Percentiles rank a stretch among this genome's conserved stretches.
Evolutionary conservation across 306 rosid species (phyloP).

Genomic region (Hippophae gyantsensis): DNA sequence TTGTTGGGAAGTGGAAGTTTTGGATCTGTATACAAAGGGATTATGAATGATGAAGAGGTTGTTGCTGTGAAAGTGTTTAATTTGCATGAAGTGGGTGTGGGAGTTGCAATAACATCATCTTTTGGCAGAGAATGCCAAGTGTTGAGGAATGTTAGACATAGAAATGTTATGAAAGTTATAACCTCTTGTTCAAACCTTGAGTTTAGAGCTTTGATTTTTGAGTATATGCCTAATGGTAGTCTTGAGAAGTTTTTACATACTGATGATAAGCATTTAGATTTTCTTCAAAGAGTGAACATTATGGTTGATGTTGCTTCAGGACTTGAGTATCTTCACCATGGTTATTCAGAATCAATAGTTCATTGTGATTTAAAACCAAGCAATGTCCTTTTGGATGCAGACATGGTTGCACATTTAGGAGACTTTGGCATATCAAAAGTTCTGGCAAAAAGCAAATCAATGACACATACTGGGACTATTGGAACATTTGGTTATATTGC

Average conservation of each 20-base stretch:
- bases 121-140: conserved; percentile 8
- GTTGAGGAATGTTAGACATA: conserved; percentile 6
- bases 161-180: conserved; percentile 17
- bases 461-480: conserved; percentile 17
- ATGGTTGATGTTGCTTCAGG: conserved; percentile 17
- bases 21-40: conserved; percentile 18
- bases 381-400: conserved; percentile 28
- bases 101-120: not conserved
- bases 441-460: conserved; percentile 18
- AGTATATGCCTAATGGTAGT: conserved; percentile 19
- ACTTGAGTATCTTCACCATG: conserved; percentile 36
- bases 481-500: conserved; percentile 34
- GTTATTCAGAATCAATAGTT: conserved; percentile 16
- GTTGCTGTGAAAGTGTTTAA: conserved; percentile 19
- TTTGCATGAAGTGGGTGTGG: not conserved
- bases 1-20: conserved; percentile 11
- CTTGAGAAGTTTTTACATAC: conserved; percentile 10
- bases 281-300: conserved; percentile 6
- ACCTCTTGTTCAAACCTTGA: not conserved
- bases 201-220: conserved; percentile 11
- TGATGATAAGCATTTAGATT: not conserved
- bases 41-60: conserved; percentile 1
- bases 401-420: conserved; percentile 31
- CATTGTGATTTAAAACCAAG: conserved; percentile 34
- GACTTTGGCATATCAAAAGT: conserved; percentile 30